Evolutionary conservation across 306 rosid species (phyloP), one percentile per base, ranked within the genome.

Genomic region (Dicorynia guianensis): DNA sequence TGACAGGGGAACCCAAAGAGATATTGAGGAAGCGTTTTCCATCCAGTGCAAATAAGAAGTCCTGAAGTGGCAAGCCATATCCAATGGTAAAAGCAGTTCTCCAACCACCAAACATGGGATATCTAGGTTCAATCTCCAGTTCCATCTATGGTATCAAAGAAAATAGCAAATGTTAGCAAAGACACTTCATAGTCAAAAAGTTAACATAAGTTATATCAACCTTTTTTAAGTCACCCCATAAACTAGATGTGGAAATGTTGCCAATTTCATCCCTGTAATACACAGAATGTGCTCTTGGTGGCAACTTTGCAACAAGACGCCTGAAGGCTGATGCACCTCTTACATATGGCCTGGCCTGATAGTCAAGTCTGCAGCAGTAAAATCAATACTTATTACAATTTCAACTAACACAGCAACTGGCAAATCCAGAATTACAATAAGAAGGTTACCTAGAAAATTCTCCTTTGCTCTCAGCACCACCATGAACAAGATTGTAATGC

Each of bases 31-130:
- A 81, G 60, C 93, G 93, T 75, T 89, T 92, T 72, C 93, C 97
- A 78, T 92, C 90, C 6, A 63, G 74, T 43, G 67, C 84, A 87
- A 92, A 96, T 43, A 96, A 71, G 85, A 90, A 96, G 79, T 96
- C 97, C 53, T 59, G 85, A 84, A 96, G 98, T 39, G 99, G 99
- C 87, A 96, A 76, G 68, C 96, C 82, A 71, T 96, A 96, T 74
- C 99, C 99, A 76, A 96, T 87, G 63, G 99, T 92, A 82, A 96
- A 96, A 55, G 96, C 81, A 74, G 90, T 86, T 84, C 79, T 90
- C 99, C 99, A 96, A 72, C 99, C 99, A 82, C 99, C 99, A 84
- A 96, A 87, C 84, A 96, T 69, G 56, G 99, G 98, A 86, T 87
- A 96, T 78, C 99, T 82, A 76, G 98, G 99, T 81, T 96, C 97